Evolutionary conservation across 2,329 filamentous ascomycete species (phyloP), one percentile per base, ranked within the genome.

Genomic region (Pseudogymnoascus sp.): DNA sequence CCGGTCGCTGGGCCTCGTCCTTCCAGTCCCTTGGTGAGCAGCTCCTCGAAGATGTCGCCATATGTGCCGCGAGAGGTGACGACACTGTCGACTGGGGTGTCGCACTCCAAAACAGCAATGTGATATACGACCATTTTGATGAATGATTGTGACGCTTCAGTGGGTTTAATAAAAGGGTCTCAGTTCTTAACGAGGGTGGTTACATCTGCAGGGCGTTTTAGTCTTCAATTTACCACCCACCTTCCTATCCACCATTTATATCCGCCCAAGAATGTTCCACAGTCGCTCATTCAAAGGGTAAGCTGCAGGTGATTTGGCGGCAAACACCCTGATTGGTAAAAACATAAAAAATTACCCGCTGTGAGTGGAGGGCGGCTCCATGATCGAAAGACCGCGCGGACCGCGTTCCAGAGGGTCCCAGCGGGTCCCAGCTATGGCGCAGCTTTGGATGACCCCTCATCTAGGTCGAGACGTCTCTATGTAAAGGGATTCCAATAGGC

Each of bases 61-160:
- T 42, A 42, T 11, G 38, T 42, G 38, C 38, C 38, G n/a, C 38
- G 38, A 42, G 38, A 42, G 16, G 38, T 42, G 19, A 42, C 38
- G 38, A 42, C 38, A 19, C 3, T 19, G 38, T 42, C 38, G 47
- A 56, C 21, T 33, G 47, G 47, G n/a, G 47, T 56, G 47, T 33
- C 47, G 47, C 47, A 56, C 29, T 56, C 47, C 24, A 56, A 21
- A 56, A 56, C 29, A n/a, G 47, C 47, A 56, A 56, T 56, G 47
- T 33, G 47, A 19, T 42, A 42, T 42, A 42, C n/a, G 38, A n/a
- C n/a, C 38, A 42, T 42, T 42, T 40, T 42, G 38, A 42, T 11
- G 8, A 42, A 19, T 19, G n/a, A 42, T 42, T 42, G 8, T 42
- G 38, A 42, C n/a, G 16, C 31, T 42, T 19, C 38, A 19, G 16